Percentiles rank a stretch among this genome's conserved stretches.
phyloP scores from a whole-genome alignment of 257 asterid genomes.

The Scutellaria galericulata region DNA sequence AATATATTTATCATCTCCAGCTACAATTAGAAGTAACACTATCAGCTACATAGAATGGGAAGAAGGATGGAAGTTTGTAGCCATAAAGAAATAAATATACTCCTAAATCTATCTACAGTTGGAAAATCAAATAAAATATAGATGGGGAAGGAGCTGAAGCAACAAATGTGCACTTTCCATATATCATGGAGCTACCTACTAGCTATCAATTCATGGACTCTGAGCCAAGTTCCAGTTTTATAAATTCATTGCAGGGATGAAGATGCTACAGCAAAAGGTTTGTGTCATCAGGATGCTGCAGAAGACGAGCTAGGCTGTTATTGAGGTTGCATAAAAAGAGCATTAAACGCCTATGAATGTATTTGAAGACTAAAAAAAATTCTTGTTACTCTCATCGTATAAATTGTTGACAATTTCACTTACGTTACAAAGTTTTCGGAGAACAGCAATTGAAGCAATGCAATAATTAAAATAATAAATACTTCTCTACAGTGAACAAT shows the following conservation, averaged over 20 bases:
- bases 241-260: neutral
- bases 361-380: neutral
- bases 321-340: conserved; percentile 13
- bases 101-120: neutral
- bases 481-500: neutral
- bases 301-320: conserved; percentile 1
- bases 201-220: neutral
- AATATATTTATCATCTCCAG: conserved; percentile 72
- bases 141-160: conserved; percentile 8
- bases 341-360: neutral
- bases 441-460: neutral
- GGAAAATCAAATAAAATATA: conserved; percentile 14
- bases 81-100: neutral
- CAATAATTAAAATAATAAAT: neutral
- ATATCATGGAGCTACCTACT: conserved; percentile 1
- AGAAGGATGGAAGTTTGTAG: neutral
- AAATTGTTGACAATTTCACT: neutral
- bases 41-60: conserved; percentile 32
- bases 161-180: conserved; percentile 18
- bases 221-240: conserved; percentile 12
- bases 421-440: conserved; percentile 2
- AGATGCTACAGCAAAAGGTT: neutral
- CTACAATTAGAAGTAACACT: conserved; percentile 45
- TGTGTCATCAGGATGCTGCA: neutral
- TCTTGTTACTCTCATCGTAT: conserved; percentile 2